Conservation (phyloP, 2,329 filamentous ascomycete species). For the Cordyceps farinosa region DNA sequence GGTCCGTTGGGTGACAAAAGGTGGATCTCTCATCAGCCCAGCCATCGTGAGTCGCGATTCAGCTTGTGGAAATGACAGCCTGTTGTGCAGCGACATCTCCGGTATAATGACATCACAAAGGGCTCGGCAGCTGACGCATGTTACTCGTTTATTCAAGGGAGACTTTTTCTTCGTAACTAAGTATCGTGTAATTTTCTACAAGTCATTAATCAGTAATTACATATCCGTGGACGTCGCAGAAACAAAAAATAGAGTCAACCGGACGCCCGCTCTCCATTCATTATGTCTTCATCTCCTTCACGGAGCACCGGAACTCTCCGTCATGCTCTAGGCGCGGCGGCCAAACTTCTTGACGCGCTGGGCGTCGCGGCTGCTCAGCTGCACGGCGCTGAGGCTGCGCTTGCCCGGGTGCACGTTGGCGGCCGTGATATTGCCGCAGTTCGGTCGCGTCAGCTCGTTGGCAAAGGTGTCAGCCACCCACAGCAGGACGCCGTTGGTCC, state of each 20-base stretch:
- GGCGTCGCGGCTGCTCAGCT: conserved; percentile 45
- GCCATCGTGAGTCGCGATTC: neutral
- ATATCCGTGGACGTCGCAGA: conserved; percentile 6
- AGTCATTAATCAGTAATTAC: conserved; percentile 8
- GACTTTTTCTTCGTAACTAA: neutral
- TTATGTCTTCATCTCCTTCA: neutral
- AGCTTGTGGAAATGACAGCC: neutral
- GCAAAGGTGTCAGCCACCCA: conserved; percentile 63
- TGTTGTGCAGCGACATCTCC: neutral
- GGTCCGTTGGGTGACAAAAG: neutral
- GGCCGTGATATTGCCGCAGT: conserved; percentile 50
- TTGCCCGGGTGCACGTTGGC: conserved; percentile 34
- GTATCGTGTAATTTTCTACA: neutral
- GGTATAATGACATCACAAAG: neutral
- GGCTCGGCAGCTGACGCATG: neutral
- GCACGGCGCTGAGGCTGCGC: conserved; percentile 40
- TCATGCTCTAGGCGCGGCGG: conserved; percentile 14
- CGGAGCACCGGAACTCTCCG: neutral
- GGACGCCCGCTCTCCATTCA: neutral
- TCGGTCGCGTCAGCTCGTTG: conserved; percentile 49
- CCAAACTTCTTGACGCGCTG: conserved; percentile 48
- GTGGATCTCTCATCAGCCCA: neutral
- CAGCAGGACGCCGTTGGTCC: conserved; percentile 66
- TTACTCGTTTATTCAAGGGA: neutral
- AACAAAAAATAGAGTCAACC: neutral